phyloP scores from a whole-genome alignment of 768 basidiomycete species.

The Exidia glandulosa region DNA sequence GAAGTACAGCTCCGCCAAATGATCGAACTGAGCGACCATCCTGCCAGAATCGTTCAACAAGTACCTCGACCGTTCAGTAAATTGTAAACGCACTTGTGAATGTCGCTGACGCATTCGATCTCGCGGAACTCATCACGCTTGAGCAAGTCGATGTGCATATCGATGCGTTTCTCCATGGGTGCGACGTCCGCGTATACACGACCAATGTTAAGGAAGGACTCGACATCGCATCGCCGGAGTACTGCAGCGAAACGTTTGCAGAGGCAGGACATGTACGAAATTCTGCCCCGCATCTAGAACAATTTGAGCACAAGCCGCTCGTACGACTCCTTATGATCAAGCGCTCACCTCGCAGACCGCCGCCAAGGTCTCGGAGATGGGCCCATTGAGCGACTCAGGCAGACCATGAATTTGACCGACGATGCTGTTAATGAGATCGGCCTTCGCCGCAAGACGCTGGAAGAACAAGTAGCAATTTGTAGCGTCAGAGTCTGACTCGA shows the following conservation, averaged over 20 bases:
- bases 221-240: constrained; percentile 68
- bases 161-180: constrained; percentile 82
- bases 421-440: constrained; percentile 73
- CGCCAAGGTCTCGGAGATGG: constrained; percentile 79
- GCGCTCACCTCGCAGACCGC: constrained; percentile 78
- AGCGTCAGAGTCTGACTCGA: constrained; percentile 81
- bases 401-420: constrained; percentile 76
- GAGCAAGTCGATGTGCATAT: constrained; percentile 80
- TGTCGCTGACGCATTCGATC: constrained; percentile 84
- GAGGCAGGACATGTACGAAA: constrained; percentile 67
- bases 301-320: neutral
- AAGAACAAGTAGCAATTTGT: constrained; percentile 89
- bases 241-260: constrained; percentile 87
- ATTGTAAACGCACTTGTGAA: constrained; percentile 55
- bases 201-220: constrained; percentile 78
- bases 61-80: neutral
- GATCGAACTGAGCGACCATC: constrained; percentile 88
- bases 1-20: constrained; percentile 83
- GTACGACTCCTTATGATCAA: neutral
- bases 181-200: constrained; percentile 74
- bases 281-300: constrained; percentile 72
- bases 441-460: constrained; percentile 76
- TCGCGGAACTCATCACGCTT: constrained; percentile 86
- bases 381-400: constrained; percentile 72
- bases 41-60: constrained; percentile 27